Evolutionary conservation across 441 rosid species (phyloP).

Genomic region (Kokia cookei): DNA sequence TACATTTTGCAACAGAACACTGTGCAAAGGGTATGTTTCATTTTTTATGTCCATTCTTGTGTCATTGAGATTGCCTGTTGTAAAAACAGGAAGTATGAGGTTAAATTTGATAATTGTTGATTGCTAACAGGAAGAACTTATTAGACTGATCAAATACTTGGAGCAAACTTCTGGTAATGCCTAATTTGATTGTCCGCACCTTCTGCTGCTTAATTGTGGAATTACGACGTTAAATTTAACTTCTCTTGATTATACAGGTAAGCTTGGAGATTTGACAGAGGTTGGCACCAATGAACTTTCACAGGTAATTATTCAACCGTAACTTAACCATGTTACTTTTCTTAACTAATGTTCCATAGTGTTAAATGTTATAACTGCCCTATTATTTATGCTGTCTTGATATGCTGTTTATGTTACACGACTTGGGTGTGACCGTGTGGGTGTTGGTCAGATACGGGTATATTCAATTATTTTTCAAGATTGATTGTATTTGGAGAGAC

Average conservation of each 20-base stretch:
- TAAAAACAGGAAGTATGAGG: background rate
- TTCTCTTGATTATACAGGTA: constrained; percentile 38
- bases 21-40: constrained; percentile 59
- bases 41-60: background rate
- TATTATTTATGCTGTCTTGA: background rate
- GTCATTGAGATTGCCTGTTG: background rate
- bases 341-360: background rate
- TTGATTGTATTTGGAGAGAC: no score
- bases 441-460: no score
- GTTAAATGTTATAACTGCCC: background rate
- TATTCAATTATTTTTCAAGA: no score
- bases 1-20: constrained; percentile 77
- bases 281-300: constrained; percentile 40
- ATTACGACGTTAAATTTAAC: constrained; percentile 9
- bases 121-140: constrained; percentile 77
- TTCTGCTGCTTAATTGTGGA: background rate
- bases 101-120: background rate
- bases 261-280: constrained; percentile 54
- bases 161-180: constrained; percentile 80
- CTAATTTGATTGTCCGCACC: background rate
- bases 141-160: constrained; percentile 64
- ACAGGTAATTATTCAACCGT: constrained; percentile 40
- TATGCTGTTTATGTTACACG: background rate
- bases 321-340: background rate
- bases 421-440: no score